Base-by-base conservation (phyloP, 2,329 filamentous ascomycete species). In the Metarhizium anisopliae region DNA sequence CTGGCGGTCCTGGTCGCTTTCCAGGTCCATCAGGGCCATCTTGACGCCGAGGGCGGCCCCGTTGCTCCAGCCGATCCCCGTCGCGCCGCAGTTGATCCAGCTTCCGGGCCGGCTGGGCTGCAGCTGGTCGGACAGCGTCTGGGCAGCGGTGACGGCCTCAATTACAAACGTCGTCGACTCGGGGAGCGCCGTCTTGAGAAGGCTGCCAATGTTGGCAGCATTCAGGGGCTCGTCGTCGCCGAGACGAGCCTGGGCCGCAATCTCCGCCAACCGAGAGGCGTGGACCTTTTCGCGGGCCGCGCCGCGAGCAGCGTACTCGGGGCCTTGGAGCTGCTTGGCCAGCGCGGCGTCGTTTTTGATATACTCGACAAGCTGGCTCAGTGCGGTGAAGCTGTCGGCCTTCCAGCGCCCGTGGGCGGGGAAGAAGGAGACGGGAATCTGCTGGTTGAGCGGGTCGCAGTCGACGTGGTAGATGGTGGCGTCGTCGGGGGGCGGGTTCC, bases 81-180 rank as follows among this genome's bases (percentile, higher is more conserved):
- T 86, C 2, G 85, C 87, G 2, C 87, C 87, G 66, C 86, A 90
- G 64, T 90, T 90, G 63, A 91, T 81, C 84, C 84, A 90, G 1
- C 80, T 82, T 0, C 86, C 86, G 0, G 87, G 86, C 0, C 82
- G 65, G 0, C 77, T 82, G 1, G 82, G 77, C 61, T 83, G 81
- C 14, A 92, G 72, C 60, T 90, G 85, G 61, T 91, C 86, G 14
- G 80, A 76, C 1, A 90, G 81, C 29, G 81, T 77, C 1, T 68
- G 68, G 0, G 84, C 82, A 53, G 86, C 81, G 0, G 88, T 91
- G 1, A 92, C 88, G 0, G 87, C 83, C 70, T 92, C 88, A 47
- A 91, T 75, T 5, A 81, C 84, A 72, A 81, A 90, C 59, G 90
- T 87, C 0, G 87, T 86, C 61, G 68, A 69, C 20, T 64, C 62